Evolutionary conservation across 1,284 basidiomycete genomes (phyloP).

Genomic region (Cryptococcus sp.): DNA sequence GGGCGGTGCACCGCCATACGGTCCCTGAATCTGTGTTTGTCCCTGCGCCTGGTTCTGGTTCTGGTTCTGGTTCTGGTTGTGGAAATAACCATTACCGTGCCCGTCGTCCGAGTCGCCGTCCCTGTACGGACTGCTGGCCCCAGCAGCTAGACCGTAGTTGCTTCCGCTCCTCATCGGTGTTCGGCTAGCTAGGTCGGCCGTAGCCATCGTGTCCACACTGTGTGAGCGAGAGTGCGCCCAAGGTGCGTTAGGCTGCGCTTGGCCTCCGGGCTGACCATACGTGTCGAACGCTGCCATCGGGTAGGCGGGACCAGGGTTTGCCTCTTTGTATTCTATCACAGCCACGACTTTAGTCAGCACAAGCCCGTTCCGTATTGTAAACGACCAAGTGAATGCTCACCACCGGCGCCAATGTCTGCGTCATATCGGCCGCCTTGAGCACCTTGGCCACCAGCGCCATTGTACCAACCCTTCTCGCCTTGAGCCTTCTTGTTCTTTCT

Average conservation of each 20-base stretch:
- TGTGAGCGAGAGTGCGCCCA: constrained; percentile 26
- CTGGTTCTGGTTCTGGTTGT: background rate
- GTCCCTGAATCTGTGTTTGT: constrained; percentile 11
- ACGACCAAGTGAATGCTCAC: background rate
- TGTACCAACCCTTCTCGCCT: constrained; percentile 36
- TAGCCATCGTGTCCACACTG: constrained; percentile 45
- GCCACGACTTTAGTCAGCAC: background rate
- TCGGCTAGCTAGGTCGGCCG: constrained; percentile 35
- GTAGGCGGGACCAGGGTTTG: constrained; percentile 18
- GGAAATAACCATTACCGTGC: background rate
- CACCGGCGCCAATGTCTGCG: constrained; percentile 6
- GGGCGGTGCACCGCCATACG: constrained; percentile 10
- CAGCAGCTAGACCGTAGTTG: constrained; percentile 5
- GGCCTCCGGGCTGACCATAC: constrained; percentile 12
- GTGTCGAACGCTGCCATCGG: constrained; percentile 30
- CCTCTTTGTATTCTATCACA: constrained; percentile 35
- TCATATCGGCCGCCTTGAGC: constrained; percentile 17
- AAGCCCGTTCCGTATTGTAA: background rate
- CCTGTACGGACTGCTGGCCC: constrained; percentile 14
- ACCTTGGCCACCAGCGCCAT: constrained; percentile 12
- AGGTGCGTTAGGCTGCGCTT: constrained; percentile 4
- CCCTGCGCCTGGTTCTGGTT: background rate
- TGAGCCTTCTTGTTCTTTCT: constrained; percentile 20
- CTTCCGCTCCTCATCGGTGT: constrained; percentile 22
- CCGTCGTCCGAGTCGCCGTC: constrained; percentile 22